Conservation (phyloP, 2,329 filamentous ascomycete species). For the Exserohilum rostratum region DNA sequence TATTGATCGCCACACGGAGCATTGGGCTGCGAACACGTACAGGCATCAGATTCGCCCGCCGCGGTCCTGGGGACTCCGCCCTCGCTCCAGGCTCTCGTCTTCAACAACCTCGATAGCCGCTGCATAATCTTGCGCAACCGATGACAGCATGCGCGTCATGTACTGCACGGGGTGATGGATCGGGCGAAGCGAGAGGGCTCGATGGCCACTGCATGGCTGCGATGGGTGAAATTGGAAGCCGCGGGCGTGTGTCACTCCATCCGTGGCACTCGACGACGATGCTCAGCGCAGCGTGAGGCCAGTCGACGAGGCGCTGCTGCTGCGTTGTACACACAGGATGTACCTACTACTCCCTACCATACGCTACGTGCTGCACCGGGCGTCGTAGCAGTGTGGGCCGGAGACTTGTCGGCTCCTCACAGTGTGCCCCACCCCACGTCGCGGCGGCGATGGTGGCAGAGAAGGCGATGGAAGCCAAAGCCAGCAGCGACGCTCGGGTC, state of each 20-base stretch:
- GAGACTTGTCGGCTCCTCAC: conserved; percentile 17
- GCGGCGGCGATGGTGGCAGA: conserved; percentile 28
- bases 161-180: conserved; percentile 16
- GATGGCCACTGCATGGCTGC: conserved; percentile 5
- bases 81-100: conserved; percentile 3
- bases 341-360: no score
- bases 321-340: conserved; percentile 22
- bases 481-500: conserved; percentile 23
- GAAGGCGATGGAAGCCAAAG: conserved; percentile 16
- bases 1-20: conserved; percentile 18
- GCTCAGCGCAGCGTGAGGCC: conserved; percentile 13
- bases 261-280: conserved; percentile 5
- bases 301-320: not conserved
- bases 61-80: not conserved
- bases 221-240: no score
- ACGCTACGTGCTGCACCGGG: no score
- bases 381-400: conserved; percentile 13
- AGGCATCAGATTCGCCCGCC: conserved; percentile 30
- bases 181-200: conserved; percentile 4
- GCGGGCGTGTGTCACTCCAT: conserved; percentile 8
- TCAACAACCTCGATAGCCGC: conserved; percentile 41
- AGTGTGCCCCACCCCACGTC: conserved; percentile 8
- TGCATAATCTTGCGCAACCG: conserved; percentile 24
- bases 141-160: conserved; percentile 38
- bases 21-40: conserved; percentile 42